phyloP scores from a whole-genome alignment of 306 rosid genomes.

The Cajanus cajan region DNA sequence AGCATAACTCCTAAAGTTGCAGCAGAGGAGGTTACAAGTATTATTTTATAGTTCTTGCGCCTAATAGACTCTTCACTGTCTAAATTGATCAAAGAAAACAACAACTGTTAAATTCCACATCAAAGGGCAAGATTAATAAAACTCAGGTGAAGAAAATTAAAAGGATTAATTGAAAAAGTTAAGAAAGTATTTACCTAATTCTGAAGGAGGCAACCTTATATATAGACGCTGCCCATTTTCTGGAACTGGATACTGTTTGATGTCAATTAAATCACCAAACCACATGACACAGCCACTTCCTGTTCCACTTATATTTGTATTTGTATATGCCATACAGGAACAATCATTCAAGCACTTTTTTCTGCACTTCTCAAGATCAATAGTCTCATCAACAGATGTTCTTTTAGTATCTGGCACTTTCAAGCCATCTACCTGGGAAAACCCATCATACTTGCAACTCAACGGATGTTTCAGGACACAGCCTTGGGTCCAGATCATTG shows the following conservation, averaged over 20 bases:
- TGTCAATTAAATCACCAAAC: constrained; percentile 18
- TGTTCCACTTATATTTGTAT: constrained; percentile 3
- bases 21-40: neutral
- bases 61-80: neutral
- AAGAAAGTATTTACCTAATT: neutral
- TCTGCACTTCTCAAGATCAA: constrained; percentile 45
- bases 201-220: neutral
- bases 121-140: too few relatives aligned
- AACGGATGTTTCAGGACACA: constrained; percentile 19
- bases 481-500: neutral
- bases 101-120: too few relatives aligned
- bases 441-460: constrained; percentile 35
- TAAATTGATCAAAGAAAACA: neutral
- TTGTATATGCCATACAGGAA: constrained; percentile 43
- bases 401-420: constrained; percentile 52
- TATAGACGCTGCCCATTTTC: neutral
- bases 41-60: neutral
- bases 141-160: neutral
- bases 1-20: neutral
- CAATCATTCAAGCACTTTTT: constrained; percentile 48
- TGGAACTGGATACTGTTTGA: neutral
- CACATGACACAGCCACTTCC: constrained; percentile 25
- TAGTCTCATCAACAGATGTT: constrained; percentile 38
- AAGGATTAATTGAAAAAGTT: neutral
- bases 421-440: neutral